A percentile compares a stretch with the other conserved stretches of the same genome.
Evolutionary conservation across 306 rosid genomes (phyloP).

Genomic region (Trifolium dubium): DNA sequence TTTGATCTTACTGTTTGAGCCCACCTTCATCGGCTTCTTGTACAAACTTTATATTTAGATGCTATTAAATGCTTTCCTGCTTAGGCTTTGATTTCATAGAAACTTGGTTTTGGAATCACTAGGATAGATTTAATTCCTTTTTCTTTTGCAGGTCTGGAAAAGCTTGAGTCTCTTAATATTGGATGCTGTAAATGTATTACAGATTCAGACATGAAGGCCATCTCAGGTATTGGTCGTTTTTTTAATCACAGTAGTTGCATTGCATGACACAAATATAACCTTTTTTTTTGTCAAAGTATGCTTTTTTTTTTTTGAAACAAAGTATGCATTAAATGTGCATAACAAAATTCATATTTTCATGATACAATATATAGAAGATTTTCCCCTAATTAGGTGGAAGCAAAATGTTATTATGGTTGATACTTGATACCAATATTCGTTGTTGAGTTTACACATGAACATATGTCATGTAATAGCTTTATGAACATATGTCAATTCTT

Average conservation of each 20-base stretch:
- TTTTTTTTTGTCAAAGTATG: no score
- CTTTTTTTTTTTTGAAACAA: no score
- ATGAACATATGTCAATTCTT: constrained; percentile 16
- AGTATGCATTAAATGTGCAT: neutral
- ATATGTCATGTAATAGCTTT: constrained; percentile 2
- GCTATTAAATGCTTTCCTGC: constrained; percentile 24
- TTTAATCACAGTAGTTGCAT: neutral
- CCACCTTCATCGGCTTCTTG: constrained; percentile 5
- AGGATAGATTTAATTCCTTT: constrained; percentile 26
- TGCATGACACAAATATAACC: no score
- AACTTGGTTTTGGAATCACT: constrained; percentile 5
- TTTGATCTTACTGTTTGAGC: constrained; percentile 10
- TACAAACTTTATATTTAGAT: constrained; percentile 11
- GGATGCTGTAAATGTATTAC: constrained; percentile 67
- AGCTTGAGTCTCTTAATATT: constrained; percentile 62
- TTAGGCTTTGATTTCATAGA: constrained; percentile 4
- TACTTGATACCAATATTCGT: neutral
- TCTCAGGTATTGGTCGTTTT: constrained; percentile 57
- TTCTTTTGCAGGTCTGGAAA: constrained; percentile 57
- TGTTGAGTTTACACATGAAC: neutral
- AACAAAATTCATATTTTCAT: neutral
- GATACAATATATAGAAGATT: neutral
- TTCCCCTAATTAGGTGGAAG: neutral
- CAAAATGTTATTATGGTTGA: constrained; percentile 8
- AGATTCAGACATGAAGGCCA: constrained; percentile 65